phyloP scores from a whole-genome alignment of 192 early-diverging fungal species.

The Podila epicladia region DNA sequence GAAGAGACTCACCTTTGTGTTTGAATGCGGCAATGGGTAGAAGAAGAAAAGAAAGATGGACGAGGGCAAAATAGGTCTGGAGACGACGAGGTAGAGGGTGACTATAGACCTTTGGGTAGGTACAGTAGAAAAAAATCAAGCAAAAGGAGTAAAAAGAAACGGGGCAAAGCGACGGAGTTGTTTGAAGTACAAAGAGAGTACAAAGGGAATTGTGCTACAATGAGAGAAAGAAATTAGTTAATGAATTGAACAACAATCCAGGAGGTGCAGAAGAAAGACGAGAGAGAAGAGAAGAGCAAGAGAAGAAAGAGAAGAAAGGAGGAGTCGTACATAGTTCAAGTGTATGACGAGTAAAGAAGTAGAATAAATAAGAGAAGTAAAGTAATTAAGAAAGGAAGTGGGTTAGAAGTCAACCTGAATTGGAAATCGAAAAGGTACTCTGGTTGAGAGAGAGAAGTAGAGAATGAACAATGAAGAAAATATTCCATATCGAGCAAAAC shows the following conservation, averaged over 20 bases:
- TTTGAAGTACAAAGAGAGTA: constrained; percentile 9
- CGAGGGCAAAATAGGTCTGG: no score
- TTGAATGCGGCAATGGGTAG: not conserved
- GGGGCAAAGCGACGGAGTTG: no score
- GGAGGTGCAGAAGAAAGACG: not conserved
- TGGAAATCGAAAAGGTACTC: no score
- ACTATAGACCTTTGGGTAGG: not conserved
- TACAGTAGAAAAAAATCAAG: not conserved
- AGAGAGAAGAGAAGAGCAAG: not conserved
- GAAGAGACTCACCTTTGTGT: not conserved
- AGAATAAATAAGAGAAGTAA: not conserved
- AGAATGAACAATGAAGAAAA: no score
- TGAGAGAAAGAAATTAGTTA: not conserved
- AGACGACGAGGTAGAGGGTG: not conserved
- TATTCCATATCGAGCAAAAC: no score
- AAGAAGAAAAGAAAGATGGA: not conserved
- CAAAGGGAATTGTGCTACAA: not conserved
- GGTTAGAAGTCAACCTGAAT: no score
- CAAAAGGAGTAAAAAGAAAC: no score
- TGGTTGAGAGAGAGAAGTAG: no score
- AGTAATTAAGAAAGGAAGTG: no score
- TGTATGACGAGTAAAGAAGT: not conserved
- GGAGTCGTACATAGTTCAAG: not conserved
- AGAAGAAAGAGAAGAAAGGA: not conserved
- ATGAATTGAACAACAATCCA: not conserved